Conservation (phyloP, 768 basidiomycete genomes). For the Leccinum barrowsii region DNA sequence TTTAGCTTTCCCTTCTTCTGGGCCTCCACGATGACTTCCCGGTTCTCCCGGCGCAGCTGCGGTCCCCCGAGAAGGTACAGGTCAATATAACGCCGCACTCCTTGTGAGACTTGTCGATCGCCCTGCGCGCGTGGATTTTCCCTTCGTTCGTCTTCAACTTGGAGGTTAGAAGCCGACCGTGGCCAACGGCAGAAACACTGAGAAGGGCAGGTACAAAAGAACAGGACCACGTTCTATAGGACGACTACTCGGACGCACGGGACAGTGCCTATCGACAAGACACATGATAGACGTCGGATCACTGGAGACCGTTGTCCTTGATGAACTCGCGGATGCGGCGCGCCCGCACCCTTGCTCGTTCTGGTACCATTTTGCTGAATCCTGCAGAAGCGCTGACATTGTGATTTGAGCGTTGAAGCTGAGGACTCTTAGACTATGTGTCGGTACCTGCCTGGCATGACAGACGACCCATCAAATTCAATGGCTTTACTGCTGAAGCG, state of each 20-base stretch:
- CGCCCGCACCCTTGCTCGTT: constrained; percentile 65
- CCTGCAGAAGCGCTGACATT: neutral
- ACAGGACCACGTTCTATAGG: no score
- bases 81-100: constrained; percentile 28
- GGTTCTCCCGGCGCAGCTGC: constrained; percentile 5
- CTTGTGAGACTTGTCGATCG: constrained; percentile 52
- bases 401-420: neutral
- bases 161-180: constrained; percentile 15
- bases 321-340: constrained; percentile 55
- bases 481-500: neutral
- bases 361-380: constrained; percentile 9
- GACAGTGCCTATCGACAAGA: no score
- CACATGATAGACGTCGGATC: constrained; percentile 32
- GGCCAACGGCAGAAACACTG: no score
- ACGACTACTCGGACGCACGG: no score
- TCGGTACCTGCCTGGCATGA: constrained; percentile 5
- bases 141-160: constrained; percentile 56
- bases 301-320: constrained; percentile 37
- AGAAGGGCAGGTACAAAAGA: no score
- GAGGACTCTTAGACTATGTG: neutral
- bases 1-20: neutral
- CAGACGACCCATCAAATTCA: neutral
- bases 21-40: constrained; percentile 2
- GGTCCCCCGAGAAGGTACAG: constrained; percentile 2
- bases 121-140: constrained; percentile 44